Evolutionary conservation across 2,329 filamentous ascomycete species (phyloP).

Genomic region (Aureobasidium sp.): DNA sequence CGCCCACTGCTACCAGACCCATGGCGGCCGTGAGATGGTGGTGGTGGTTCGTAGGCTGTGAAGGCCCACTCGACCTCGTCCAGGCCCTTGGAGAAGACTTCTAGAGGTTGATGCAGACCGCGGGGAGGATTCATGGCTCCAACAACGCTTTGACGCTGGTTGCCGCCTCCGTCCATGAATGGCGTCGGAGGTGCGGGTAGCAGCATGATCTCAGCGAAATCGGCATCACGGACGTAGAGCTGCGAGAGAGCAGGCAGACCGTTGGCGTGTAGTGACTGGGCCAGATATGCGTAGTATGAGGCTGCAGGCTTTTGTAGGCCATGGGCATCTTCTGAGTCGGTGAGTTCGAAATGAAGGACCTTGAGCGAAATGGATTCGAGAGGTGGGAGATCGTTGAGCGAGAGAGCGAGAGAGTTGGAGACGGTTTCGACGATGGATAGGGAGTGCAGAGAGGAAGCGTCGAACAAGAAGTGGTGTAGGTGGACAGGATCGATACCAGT

Average conservation of each 20-base stretch:
- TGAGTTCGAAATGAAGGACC: constrained; percentile 78
- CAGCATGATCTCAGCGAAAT: constrained; percentile 74
- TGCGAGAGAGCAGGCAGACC: constrained; percentile 65
- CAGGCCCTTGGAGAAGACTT: constrained; percentile 60
- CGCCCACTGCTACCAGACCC: constrained; percentile 36
- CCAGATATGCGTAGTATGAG: constrained; percentile 78
- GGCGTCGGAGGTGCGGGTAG: constrained; percentile 58
- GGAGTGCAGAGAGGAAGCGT: constrained; percentile 52
- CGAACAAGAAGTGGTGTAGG: constrained; percentile 55
- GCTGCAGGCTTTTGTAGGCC: constrained; percentile 48
- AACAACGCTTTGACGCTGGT: background rate
- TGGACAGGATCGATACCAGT: constrained; percentile 61
- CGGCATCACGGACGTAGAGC: constrained; percentile 78
- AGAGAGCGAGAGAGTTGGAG: constrained; percentile 48
- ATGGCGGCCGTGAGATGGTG: constrained; percentile 33
- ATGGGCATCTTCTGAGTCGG: constrained; percentile 51
- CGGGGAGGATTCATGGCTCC: constrained; percentile 19
- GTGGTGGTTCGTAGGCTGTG: constrained; percentile 49
- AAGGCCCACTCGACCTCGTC: constrained; percentile 64
- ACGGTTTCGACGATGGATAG: constrained; percentile 54
- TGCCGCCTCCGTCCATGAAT: constrained; percentile 35
- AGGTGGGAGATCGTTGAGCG: constrained; percentile 45
- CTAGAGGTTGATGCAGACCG: constrained; percentile 50
- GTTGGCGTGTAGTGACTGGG: constrained; percentile 70
- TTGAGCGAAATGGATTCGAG: constrained; percentile 62